These are phyloP conservation scores for Pezicula neosporulosa DNA, from an alignment of 2,329 filamentous ascomycete genomes.

Conservation along the genomic window DNA sequence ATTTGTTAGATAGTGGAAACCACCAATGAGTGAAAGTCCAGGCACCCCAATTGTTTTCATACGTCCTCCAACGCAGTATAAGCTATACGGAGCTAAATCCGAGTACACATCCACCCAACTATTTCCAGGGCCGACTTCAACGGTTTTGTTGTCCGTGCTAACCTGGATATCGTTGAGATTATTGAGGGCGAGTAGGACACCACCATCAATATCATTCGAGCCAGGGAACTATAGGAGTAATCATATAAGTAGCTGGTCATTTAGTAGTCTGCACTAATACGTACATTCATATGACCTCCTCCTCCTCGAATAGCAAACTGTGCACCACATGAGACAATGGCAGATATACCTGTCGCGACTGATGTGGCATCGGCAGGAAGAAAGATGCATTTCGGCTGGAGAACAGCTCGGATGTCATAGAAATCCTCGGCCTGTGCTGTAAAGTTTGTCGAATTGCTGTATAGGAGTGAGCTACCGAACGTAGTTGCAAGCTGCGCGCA, in stretches of 20 bases:
- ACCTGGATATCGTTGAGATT: slow-evolving; percentile 13
- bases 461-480: slow-evolving; percentile 1
- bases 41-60: slow-evolving; percentile 30
- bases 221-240: slow-evolving; percentile 1
- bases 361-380: slow-evolving; percentile 20
- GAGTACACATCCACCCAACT: slow-evolving; percentile 34
- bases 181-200: slow-evolving; percentile 43
- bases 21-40: slow-evolving; percentile 31
- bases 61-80: slow-evolving; percentile 31
- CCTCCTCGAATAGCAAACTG: slow-evolving; percentile 26
- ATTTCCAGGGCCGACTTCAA: slow-evolving; percentile 32
- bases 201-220: slow-evolving; percentile 20
- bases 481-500: slow-evolving; percentile 4
- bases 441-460: slow-evolving; percentile 16
- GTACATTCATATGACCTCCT: slow-evolving; percentile 19
- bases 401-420: slow-evolving; percentile 25
- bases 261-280: background rate
- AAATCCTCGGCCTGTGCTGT: slow-evolving; percentile 19
- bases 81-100: slow-evolving; percentile 22
- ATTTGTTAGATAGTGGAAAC: slow-evolving; percentile 2
- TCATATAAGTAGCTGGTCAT: background rate
- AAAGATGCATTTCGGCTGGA: slow-evolving; percentile 28
- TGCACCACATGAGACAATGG: slow-evolving; percentile 24
- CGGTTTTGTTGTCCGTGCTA: slow-evolving; percentile 19
- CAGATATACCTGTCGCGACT: slow-evolving; percentile 22